Base-by-base conservation (phyloP, 2,329 filamentous ascomycete species). In the Bipolaris gigantea region DNA sequence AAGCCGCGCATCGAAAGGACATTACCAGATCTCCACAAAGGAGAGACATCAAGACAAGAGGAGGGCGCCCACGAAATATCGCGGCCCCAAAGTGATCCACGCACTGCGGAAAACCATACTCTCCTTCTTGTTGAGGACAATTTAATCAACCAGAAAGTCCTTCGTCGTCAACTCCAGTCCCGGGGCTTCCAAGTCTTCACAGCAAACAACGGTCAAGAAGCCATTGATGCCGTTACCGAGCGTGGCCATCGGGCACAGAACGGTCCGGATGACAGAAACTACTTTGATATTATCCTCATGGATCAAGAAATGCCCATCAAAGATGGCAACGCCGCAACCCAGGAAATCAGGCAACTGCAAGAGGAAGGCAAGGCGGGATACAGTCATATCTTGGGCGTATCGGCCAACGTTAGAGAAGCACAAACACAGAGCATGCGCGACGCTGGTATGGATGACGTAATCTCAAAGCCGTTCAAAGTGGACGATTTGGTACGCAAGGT, bases 71-170 rank as follows among this genome's bases (percentile, higher is more conserved):
- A 61, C 9, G 55, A 62, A 4, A 33, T 55, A 11, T 65, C 69
- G 2, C 50, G 56, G 34, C 51, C 54, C 10, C 68, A 72, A 43
- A 67, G 57, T 21, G 39, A 56, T 15, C 46, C 58, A n/a, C 53
- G 47, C 4, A 57, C 56, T 3, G 60, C 67, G 18, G 41, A 48
- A 3, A 62, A 62, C 9, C 55, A 59, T 9, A 72, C 67, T 2
- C 51, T 75, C 6, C 69, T 81, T 0, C 64, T 81, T 0, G 79
- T 80, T 0, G 79, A 81, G 55, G 79, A 81, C 55, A 81, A 81
- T 41, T 50, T 74, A 2, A 76, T 81, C 50, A 81, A 81, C 19
- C 72, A 81, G 0, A 78, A 79, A 18, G 79, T 81, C 23, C 60
- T 81, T 25, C 71, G 75, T 13, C 78, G 80, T 61, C 80, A 81